Evolutionary conservation across 768 basidiomycete genomes (phyloP), one percentile per base, ranked within the genome.

Genomic region (Russula sp.): DNA sequence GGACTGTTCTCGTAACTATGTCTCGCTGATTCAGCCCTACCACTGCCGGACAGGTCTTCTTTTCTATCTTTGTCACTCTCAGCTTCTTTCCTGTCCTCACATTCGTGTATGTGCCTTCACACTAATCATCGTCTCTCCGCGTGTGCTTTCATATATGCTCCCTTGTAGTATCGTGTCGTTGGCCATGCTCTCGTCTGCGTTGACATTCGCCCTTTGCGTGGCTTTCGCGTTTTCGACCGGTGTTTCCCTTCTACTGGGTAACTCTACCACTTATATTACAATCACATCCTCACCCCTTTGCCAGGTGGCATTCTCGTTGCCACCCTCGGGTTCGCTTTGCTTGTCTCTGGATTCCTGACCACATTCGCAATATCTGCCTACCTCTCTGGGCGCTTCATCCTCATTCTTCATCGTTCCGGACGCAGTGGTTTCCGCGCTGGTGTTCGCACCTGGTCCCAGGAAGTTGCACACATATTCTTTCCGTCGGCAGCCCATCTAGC

Each of bases 81-180:
- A 53, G 59, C 56, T 49, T 66, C 43, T 56, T 65, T 25, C 65
- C 65, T 18, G 18, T 66, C 20, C 59, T 66, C 41, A 35, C 65
- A 34, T 66, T 61, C 59, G 25, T 66, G 65, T 66, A 58, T 38
- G 63, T 8, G 10, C 20, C 16, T 32, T 32, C 29, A 45, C 29
- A 45, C 42, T 25, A n/a, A 2, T 41, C 34, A 1, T n/a, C 4
- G 1, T 34, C 18, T 29, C 22, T 20, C 32, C 7, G 22, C 18
- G 35, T 9, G 16, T 42, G n/a, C 13, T 7, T 29, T 47, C 9
- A 50, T 25, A 32, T 34, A 20, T 35, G 10, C 42, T 25, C 18
- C n/a, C 8, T 38, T 49, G 10, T 32, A 64, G 58, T 20, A 5
- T 39, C 25, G 29, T 58, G 14, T 56, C 55, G n/a, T 20, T 48